Conservation (phyloP, 2,329 filamentous ascomycete genomes). For the Fusarium sp. region DNA sequence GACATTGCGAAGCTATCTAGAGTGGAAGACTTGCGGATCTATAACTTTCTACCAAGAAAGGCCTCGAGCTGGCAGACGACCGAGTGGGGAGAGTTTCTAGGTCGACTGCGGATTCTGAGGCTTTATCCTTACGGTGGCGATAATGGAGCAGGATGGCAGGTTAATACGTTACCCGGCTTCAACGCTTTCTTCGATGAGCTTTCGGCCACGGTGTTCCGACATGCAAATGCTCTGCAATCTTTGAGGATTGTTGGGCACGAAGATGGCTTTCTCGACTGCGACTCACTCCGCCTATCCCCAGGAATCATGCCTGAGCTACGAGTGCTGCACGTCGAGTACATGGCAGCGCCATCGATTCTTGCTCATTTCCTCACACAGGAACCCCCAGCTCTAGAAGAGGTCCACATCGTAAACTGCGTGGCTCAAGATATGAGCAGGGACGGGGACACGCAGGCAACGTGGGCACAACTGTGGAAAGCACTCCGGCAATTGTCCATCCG, state of each 20-base stretch:
- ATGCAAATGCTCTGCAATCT: not conserved
- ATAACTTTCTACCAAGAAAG: constrained; percentile 10
- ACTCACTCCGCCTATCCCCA: not conserved
- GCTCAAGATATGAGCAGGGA: not conserved
- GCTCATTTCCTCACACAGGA: not conserved
- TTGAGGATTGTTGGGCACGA: constrained; percentile 5
- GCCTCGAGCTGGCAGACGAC: not conserved
- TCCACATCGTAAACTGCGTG: constrained; percentile 11
- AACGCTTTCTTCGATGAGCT: constrained; percentile 17
- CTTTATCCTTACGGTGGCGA: constrained; percentile 16
- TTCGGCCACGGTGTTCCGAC: not conserved
- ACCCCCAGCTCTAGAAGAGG: not conserved
- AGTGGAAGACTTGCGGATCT: not conserved
- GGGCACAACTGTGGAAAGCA: constrained; percentile 11
- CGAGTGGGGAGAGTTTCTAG: constrained; percentile 12
- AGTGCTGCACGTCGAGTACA: constrained; percentile 1
- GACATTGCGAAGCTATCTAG: constrained; percentile 2
- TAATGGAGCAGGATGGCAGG: not conserved
- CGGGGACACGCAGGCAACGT: not conserved
- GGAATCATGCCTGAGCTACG: not conserved
- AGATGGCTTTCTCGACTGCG: not conserved
- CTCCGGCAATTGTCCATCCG: not conserved
- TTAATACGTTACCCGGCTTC: constrained; percentile 10
- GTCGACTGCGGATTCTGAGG: not conserved
- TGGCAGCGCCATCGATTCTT: constrained; percentile 3